Base-by-base conservation (phyloP, 148 eudicot species). In the Dianthus caryophyllus region DNA sequence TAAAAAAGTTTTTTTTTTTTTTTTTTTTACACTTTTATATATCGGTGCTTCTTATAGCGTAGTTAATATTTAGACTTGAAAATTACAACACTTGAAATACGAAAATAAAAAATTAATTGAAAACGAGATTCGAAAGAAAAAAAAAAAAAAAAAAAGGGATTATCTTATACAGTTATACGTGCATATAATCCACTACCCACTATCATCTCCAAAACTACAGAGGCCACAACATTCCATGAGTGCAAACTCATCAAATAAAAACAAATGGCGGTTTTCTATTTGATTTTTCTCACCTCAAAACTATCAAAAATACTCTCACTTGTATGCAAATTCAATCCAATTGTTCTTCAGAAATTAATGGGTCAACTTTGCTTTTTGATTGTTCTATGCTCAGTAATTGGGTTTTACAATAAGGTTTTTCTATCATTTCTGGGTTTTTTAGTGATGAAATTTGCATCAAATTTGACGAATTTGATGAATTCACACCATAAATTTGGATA, bases 401-500 rank as follows among this genome's bases (percentile, higher is more conserved):
- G 73, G 14, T 78, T 78, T 22, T 71, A 71, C 46, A 77, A 75
- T 59, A 77, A 73, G 52, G 51, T 78, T 56, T 70, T 76, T 47
- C 75, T 61, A 15, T 9, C 26, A 26, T 48, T 76, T 60, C 12
- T 79, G 11, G 66, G 76, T 71, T 46, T 77, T 54, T 1, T 65
- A 12, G 56, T 78, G 11, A 88, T 89, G 96, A 84, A 81, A 13
- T 80, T 79, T 74, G 77, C 62, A 58, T 59, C 84, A 20, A 73
- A 60, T 71, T 73, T 87, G 73, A 84, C 66, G 71, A 20, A 21
- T 74, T 74, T 79, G 11, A 24, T 76, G 74, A 70, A 55, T 33
- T 66, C 76, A 8, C 61, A 61, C 29, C 70, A 22, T 54, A 82
- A 84, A 75, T 79, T 82, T 25, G 86, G 83, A 55, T 73, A 68